Evolutionary conservation across 2,329 filamentous ascomycete genomes (phyloP), one percentile per base, ranked within the genome.

Genomic region (Shiraia bambusicola): DNA sequence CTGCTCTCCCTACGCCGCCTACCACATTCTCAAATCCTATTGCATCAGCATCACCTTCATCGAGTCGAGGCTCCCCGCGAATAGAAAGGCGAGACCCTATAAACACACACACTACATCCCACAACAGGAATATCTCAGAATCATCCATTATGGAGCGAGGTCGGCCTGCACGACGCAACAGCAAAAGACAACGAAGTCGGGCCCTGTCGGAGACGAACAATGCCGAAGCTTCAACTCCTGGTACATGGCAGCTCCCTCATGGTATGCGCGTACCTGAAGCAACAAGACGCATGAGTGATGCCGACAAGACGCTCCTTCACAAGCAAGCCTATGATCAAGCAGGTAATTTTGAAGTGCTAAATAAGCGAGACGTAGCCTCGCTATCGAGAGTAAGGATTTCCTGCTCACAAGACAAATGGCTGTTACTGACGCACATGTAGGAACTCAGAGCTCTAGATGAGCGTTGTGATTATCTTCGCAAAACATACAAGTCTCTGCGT

Each of bases 371-470:
- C 29, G 68, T 71, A 25, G 50, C 63, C 36, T 71, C 72, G 13
- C 73, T 89, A 4, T 87, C 85, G 12, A 80, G 79, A 66, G 80
- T 82, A 69, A 56, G 72, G 9, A 22, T 2, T 34, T 24, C 25
- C 17, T n/a, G 37, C 30, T 26, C 22, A 7, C 22, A 22, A 39
- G 7, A 25, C 33, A 30, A 4, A 22, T 13, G 28, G 17, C 13
- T 19, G 14, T 40, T 38, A 38, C 56, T 68, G 30, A 69, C 44
- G 28, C n/a, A 6, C 7, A 15, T 8, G 29, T 37, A 85, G 80
- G 87, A 91, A 70, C 82, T 90, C 39, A 81, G 83, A 35, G 81
- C 79, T 43, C 75, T 91, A n/a, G 87, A 91, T 56, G 84, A 88
- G 61, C 81, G 86, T 41, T 87, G 84, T 40, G 85, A 89, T 52